Conservation (phyloP, 2,329 filamentous ascomycete species). For the Botryotinia convoluta region DNA sequence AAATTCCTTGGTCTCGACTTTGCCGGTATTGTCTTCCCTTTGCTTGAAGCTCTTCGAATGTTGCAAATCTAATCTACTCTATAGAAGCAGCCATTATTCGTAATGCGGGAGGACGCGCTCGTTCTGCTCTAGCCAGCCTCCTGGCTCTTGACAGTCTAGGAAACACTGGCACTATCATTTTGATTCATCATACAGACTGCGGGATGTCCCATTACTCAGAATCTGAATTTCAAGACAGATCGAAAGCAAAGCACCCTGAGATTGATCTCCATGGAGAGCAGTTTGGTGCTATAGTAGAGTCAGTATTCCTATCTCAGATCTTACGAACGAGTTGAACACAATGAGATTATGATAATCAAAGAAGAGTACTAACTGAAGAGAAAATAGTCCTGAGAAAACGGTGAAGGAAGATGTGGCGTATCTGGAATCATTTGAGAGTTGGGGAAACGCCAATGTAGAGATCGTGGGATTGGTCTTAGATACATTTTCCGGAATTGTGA, state of each 20-base stretch:
- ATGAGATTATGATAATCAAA: not conserved
- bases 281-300: conserved; percentile 23
- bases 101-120: conserved; percentile 24
- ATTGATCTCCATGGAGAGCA: conserved; percentile 16
- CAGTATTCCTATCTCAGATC: not conserved
- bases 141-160: conserved; percentile 19
- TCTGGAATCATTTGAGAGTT: conserved; percentile 20
- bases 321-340: no score
- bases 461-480: conserved; percentile 23
- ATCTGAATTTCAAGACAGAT: conserved; percentile 11
- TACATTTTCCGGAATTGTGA: conserved; percentile 21
- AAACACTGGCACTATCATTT: conserved; percentile 16
- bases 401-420: conserved; percentile 25
- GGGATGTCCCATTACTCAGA: conserved; percentile 23
- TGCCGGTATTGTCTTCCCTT: conserved; percentile 9
- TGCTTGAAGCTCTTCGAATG: no score
- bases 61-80: not conserved
- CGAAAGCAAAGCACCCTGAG: conserved; percentile 21
- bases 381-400: conserved; percentile 21
- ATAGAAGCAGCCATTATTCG: conserved; percentile 24
- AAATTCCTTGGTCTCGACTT: conserved; percentile 23
- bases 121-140: conserved; percentile 16
- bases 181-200: conserved; percentile 27
- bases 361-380: not conserved
- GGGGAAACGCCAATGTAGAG: conserved; percentile 18